These are phyloP conservation scores for Picea mariana DNA, from an alignment of 83 land plant species.

Conservation along the genomic window DNA sequence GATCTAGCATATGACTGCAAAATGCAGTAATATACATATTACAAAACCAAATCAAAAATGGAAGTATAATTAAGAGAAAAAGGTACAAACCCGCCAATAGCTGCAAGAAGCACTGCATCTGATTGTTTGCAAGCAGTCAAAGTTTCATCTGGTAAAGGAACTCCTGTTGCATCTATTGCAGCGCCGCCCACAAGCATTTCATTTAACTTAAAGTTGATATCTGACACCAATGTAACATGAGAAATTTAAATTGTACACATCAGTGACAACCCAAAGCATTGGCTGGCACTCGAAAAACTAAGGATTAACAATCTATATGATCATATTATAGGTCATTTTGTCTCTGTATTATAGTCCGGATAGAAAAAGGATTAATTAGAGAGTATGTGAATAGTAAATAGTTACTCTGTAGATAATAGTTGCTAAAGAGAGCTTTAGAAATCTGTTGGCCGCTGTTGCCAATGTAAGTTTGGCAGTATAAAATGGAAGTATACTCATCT, in stretches of 20 bases:
- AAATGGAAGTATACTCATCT: neutral
- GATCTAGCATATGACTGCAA: neutral
- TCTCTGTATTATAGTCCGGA: no score
- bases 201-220: slow-evolving; percentile 66
- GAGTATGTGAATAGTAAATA: neutral
- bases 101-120: slow-evolving; percentile 96
- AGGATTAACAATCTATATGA: neutral
- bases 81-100: slow-evolving; percentile 90
- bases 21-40: neutral
- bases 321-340: neutral
- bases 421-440: neutral
- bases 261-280: no score
- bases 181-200: slow-evolving; percentile 93
- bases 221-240: slow-evolving; percentile 35
- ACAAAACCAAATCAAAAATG: slow-evolving; percentile 4
- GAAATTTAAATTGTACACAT: neutral
- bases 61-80: slow-evolving; percentile 16
- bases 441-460: neutral
- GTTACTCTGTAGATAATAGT: neutral
- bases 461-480: neutral
- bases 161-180: slow-evolving; percentile 81
- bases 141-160: slow-evolving; percentile 92
- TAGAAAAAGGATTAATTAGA: neutral
- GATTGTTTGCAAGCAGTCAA: slow-evolving; percentile 63
- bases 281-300: neutral